Percentiles rank a stretch among this genome's conserved stretches.
These are phyloP conservation scores for Alternaria sp. DNA, from an alignment of 2,329 filamentous ascomycete genomes.

Conservation along the genomic window DNA sequence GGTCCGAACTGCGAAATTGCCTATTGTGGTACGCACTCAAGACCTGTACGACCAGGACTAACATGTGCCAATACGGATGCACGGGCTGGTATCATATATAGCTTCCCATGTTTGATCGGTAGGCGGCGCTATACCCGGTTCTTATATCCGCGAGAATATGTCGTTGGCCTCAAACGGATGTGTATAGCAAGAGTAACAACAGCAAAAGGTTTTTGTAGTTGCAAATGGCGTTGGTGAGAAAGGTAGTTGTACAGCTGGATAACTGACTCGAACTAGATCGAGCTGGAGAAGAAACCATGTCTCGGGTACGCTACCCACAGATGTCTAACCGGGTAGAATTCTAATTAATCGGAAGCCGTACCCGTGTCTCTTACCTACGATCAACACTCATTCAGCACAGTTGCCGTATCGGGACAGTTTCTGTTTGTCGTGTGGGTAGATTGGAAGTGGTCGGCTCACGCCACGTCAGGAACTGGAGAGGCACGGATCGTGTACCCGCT, in stretches of 20 bases:
- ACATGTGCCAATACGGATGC: background rate
- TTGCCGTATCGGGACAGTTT: slow-evolving; percentile 5
- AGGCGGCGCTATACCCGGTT: background rate
- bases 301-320: background rate
- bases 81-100: background rate
- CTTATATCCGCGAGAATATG: background rate
- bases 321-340: background rate
- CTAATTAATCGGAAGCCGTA: slow-evolving; percentile 10
- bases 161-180: background rate
- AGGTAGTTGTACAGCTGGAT: background rate
- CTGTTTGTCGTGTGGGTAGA: background rate
- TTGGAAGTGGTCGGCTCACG: background rate
- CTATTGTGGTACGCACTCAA: background rate
- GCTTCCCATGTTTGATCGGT: background rate
- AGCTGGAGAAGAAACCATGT: background rate
- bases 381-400: slow-evolving; percentile 3
- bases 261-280: background rate
- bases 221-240: background rate
- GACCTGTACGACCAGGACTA: background rate
- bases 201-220: background rate
- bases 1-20: background rate
- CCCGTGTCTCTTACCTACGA: slow-evolving; percentile 13
- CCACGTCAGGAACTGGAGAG: background rate
- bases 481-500: background rate
- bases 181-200: background rate